Evolutionary conservation across 805 yeast species (phyloP), one percentile per base, ranked within the genome.

Genomic region (Kregervanrija fluxuum): DNA sequence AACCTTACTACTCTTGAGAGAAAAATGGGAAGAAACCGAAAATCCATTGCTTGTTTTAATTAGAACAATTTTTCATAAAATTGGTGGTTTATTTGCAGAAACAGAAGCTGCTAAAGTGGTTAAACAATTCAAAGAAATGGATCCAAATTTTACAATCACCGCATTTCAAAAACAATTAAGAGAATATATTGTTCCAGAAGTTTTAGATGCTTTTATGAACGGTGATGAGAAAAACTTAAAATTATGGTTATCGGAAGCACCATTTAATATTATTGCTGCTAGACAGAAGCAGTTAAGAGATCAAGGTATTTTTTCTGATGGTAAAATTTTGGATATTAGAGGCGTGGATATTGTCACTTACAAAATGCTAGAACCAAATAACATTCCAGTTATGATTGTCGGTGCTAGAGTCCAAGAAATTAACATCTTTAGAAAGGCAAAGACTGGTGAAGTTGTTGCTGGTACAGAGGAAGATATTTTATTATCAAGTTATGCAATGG

Each of bases 391-490:
- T 14, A 69, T 88, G 52, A 96, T 93, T 43, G 86, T 89, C 49
- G 85, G 95, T 41, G 89, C 97, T 61, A 80, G 99, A 64, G 98
- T 96, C 8, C 99, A 93, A 70, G 99, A 93, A 62, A 80, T 95
- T 48, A 91, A 86, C 60, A 69, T 88, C 50, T 93, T 80, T 73
- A 83, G 89, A 71, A 87, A 85, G 63, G 79, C 81, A 50, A 90
- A 90, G 70, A 85, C 96, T 31, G 95, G 95, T 42, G 95, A 91
- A 66, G 74, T 93, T 44, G 95, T 90, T 44, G 99, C 98, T 8
- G 99, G 99, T 57, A 80, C 89, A 31, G 96, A 89, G 60, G 95
- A 90, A 57, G 89, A 89, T 65, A 87, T 93, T 54, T 80, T 87
- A 64, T 76, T 87, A 75, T 82, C 95, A 56, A 82, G 95, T n/a